Evolutionary conservation across 176 grass and related monocot genomes (phyloP), one percentile per base, ranked within the genome.

Genomic region (Microstegium vimineum): DNA sequence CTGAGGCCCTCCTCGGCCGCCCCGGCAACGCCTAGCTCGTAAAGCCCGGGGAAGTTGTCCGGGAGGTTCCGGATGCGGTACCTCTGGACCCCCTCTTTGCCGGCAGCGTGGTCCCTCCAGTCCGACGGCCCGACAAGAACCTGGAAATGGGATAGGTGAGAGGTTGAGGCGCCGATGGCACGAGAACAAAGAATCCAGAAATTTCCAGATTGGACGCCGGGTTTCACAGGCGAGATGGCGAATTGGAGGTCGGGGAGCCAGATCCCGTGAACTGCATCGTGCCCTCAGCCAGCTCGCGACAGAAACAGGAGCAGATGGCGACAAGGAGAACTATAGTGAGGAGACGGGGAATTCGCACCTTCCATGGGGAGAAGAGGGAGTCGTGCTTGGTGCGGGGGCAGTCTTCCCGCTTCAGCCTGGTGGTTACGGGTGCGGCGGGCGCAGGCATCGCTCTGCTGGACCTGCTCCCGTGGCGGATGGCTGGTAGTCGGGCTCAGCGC

Each of bases 341-440:
- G 46, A 40, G 52, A 20, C 10, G 26, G 4, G 57, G 15, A 22
- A 69, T 0, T 38, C 66, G 49, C 27, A 95, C 90, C 88, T 97
- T 97, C 94, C 94, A 97, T 45, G 83, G 68, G 41, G 94, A 97
- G 87, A 97, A 97, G 80, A 94, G 69, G 64, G 89, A 82, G 68
- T 97, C 92, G 69, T 97, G 94, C 84, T 97, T 87, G 37, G 92
- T 94, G 76, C 86, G 86, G 62, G 73, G 84, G 51, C 81, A 92
- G 49, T 94, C 90, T 84, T 97, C 94, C 83, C 94, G 84, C 83
- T 89, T 90, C 67, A 87, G 62, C 79, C 92, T 90, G 41, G 41
- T 4, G 18, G 35, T 3, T 54, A 47, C 33, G 73, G 57, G 8
- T 30, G 69, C 45, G 54, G 79, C 4, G 22, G 66, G 25, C 6